Evolutionary conservation across 2,329 filamentous ascomycete genomes (phyloP), one percentile per base, ranked within the genome.

Genomic region (Byssoonygena ceratinophila): DNA sequence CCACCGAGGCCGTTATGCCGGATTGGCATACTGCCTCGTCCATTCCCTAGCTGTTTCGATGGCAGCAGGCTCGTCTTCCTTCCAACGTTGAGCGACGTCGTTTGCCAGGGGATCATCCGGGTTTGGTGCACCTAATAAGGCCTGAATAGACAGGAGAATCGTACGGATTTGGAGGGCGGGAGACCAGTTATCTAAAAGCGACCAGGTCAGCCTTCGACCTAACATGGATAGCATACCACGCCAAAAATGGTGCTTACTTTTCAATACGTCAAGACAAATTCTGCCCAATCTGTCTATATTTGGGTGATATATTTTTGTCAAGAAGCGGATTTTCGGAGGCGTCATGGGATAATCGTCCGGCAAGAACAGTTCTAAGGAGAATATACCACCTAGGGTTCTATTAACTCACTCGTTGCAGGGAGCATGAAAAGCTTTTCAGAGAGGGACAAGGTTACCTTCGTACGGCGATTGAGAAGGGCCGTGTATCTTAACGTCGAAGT

Each of bases 261-360:
- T 98, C 54, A 98, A 74, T 31, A 98, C 92, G 67, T 98, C 92
- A 46, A 98, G 75, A 67, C 94, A 98, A 71, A 98, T 98, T 55
- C 92, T 85, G 55, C 92, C 92, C 1, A 98, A 81, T 72, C 94
- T 94, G 69, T 98, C 92, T 61, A 98, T 96, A 69, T 98, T 98
- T 49, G 92, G 92, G 69, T 98, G 94, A 72, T 97, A 98, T 70
- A 98, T 97, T 74, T 95, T 96, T 62, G 94, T 98, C 48, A 98
- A 77, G 72, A 98, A 98, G 52, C 92, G 87, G 66, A 98, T 96
- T 77, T 96, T 96, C 43, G 92, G 92, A 51, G 92, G 91, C 31
- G 89, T 95, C 92, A 98, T 98, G 39, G 92, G 92, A 69, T 98
- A 98, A 74, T 98, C 92, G 65, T 98, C 92, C 41, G 94, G 94